Evolutionary conservation across 1,284 basidiomycete species (phyloP).

Genomic region (Cryptococcus wingfieldii): DNA sequence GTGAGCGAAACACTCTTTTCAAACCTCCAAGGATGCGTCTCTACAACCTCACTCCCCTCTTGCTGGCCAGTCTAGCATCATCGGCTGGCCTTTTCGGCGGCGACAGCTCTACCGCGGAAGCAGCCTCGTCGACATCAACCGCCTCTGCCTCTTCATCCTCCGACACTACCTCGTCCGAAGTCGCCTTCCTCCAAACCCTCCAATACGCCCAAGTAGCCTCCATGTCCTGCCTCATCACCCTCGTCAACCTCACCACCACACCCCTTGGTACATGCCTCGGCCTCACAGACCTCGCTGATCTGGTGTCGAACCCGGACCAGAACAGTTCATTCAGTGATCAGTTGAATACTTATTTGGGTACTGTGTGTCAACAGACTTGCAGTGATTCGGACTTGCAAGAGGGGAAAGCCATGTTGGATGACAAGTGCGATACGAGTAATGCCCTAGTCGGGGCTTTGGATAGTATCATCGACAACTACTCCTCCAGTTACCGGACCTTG

Average conservation of each 20-base stretch:
- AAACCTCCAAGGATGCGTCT: not conserved
- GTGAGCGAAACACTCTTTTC: not conserved
- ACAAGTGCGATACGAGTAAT: conserved; percentile 15
- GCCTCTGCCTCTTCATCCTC: not conserved
- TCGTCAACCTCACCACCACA: conserved; percentile 36
- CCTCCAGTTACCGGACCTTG: conserved; percentile 30
- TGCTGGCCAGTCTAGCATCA: not conserved
- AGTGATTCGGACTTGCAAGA: conserved; percentile 17
- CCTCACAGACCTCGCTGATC: conserved; percentile 19
- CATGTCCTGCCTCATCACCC: conserved; percentile 37
- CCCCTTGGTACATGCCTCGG: conserved; percentile 32
- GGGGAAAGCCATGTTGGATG: conserved; percentile 16
- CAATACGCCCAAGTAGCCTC: conserved; percentile 33
- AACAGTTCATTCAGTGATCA: conserved; percentile 22
- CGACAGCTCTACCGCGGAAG: not conserved
- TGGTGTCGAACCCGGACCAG: conserved; percentile 18
- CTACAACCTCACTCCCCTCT: not conserved
- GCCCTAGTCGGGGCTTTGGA: conserved; percentile 18
- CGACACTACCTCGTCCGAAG: conserved; percentile 1
- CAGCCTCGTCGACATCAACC: not conserved
- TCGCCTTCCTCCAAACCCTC: conserved; percentile 30
- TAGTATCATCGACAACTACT: conserved; percentile 28
- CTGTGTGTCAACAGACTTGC: conserved; percentile 22
- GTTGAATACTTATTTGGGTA: conserved; percentile 23
- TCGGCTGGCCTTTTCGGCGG: conserved; percentile 6